Evolutionary conservation across 176 grass and related monocot genomes (phyloP), one percentile per base, ranked within the genome.

Genomic region (Alloteropsis semialata): DNA sequence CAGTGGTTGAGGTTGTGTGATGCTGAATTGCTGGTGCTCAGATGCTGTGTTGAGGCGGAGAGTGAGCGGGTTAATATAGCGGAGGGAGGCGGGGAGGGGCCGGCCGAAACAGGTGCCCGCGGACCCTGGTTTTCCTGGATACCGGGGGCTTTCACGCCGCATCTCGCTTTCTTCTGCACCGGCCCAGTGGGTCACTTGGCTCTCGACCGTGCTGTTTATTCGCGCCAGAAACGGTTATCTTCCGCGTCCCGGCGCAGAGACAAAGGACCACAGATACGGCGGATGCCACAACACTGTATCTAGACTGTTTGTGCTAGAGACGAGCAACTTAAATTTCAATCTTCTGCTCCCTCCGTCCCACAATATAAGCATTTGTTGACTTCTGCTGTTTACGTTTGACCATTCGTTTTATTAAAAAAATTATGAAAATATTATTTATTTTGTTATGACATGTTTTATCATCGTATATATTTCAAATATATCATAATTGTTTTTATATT

Each of bases 51-150:
- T 84, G 68, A 10, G 21, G 59, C 37, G 49, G 32, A 17, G 24
- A 68, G 58, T 16, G 5, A 16, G 30, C 0, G 13, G 3, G 69
- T 55, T 65, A 19, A 75, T 80, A 73, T 78, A 38, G 0, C 2
- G 0, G 67, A 9, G 15, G 38, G 25, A 16, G 50, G 10, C 3
- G 2, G 57, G 24, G 29, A 10, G n/a, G 3, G 21, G 28, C 15
- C 0, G 46, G 65, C 17, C 17, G 53, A 81, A 76, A 32, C 50
- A 8, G 46, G 49, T 19, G 69, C 27, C 39, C 30, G 21, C 22
- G 38, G 78, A 10, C 48, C 14, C 24, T 76, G 71, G 71, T 75
- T 86, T 80, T 37, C 66, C 67, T 27, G 71, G 12, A 75, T 76
- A 83, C 80, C 62, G 19, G 73, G 53, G 69, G 68, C 61, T 57